phyloP scores from a whole-genome alignment of 2,329 filamentous ascomycete genomes.

The Stachybotrys chartarum region DNA sequence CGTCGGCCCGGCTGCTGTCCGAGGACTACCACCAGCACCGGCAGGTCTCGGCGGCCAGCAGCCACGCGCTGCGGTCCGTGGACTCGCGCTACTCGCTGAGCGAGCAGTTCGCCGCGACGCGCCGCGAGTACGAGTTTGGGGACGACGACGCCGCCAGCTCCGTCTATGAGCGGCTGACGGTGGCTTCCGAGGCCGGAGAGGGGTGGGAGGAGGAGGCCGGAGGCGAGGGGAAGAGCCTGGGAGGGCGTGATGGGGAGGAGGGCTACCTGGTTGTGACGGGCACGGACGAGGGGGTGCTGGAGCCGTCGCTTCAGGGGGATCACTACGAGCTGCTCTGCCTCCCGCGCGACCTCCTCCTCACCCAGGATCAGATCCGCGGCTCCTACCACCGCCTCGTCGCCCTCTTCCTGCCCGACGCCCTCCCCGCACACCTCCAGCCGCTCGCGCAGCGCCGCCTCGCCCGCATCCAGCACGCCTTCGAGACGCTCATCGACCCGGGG shows the following conservation, averaged over 20 bases:
- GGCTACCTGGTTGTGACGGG: background rate
- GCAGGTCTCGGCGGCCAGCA: background rate
- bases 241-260: background rate
- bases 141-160: slow-evolving; percentile 38
- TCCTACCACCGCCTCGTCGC: slow-evolving; percentile 38
- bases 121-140: slow-evolving; percentile 38
- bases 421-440: slow-evolving; percentile 30
- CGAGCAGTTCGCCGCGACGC: slow-evolving; percentile 40
- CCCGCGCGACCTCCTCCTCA: slow-evolving; percentile 20
- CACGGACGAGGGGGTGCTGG: background rate
- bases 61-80: slow-evolving; percentile 23
- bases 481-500: slow-evolving; percentile 37
- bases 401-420: slow-evolving; percentile 29
- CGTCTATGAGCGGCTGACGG: slow-evolving; percentile 25
- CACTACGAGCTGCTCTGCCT: slow-evolving; percentile 40
- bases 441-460: slow-evolving; percentile 33
- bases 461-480: slow-evolving; percentile 35
- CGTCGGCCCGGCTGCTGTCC: background rate
- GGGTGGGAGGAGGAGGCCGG: slow-evolving; percentile 2
- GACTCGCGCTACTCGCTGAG: slow-evolving; percentile 38
- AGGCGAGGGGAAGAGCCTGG: slow-evolving; percentile 1
- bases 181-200: slow-evolving; percentile 12
- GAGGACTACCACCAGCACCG: background rate
- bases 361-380: slow-evolving; percentile 28
- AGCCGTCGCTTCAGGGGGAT: slow-evolving; percentile 16